A percentile compares a stretch with the other conserved stretches of the same genome.
These are phyloP conservation scores for Lentinula edodes DNA, from an alignment of 768 basidiomycete species.

Conservation along the genomic window DNA sequence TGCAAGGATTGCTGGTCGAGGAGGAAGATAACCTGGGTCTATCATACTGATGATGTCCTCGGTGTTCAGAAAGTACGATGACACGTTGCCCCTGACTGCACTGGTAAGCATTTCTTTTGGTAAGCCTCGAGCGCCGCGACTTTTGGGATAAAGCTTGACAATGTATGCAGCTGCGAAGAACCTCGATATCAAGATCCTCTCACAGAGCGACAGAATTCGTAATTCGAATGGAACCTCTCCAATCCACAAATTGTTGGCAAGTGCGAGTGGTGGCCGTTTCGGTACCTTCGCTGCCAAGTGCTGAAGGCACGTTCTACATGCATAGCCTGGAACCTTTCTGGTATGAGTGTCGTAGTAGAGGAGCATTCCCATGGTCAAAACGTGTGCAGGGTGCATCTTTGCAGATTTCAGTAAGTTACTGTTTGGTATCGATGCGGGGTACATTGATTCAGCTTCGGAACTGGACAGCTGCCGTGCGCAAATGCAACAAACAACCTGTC, in stretches of 20 bases:
- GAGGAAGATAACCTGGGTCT: constrained; percentile 27
- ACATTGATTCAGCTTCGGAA: too few relatives aligned
- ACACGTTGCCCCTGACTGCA: constrained; percentile 31
- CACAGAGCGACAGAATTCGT: not conserved
- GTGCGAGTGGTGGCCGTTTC: constrained; percentile 3
- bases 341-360: too few relatives aligned
- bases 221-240: constrained; percentile 5
- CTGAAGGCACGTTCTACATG: too few relatives aligned
- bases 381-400: too few relatives aligned
- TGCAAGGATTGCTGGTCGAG: constrained; percentile 18
- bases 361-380: too few relatives aligned
- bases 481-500: too few relatives aligned
- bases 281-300: too few relatives aligned
- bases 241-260: constrained; percentile 9
- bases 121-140: not conserved
- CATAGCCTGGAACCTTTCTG: too few relatives aligned
- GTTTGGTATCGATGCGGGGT: too few relatives aligned
- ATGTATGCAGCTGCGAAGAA: constrained; percentile 24
- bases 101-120: constrained; percentile 13
- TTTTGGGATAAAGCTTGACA: constrained; percentile 29
- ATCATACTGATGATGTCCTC: constrained; percentile 25
- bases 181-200: not conserved
- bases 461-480: too few relatives aligned
- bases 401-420: too few relatives aligned
- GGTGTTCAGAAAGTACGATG: constrained; percentile 20